Base-by-base conservation (phyloP, 805 yeast genomes). In the Sugiyamaella lignohabitans region DNA sequence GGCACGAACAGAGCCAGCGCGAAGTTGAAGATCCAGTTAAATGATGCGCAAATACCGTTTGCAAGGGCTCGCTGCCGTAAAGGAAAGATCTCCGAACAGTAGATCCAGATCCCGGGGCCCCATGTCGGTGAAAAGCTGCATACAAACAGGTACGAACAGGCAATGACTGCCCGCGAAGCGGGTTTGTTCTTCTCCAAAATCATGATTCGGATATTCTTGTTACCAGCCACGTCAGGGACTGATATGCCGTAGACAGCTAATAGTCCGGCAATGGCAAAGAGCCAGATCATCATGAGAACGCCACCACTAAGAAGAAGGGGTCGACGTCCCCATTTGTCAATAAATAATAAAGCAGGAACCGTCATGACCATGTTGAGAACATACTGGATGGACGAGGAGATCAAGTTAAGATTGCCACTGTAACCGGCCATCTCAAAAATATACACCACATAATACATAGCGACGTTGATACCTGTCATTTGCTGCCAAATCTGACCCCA, bases 71-170 rank as follows among this genome's bases (percentile, higher is more conserved):
- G 70, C 45, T 71, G 68, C 43, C 63, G 64, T 38, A 76, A 66
- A 1, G 84, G 76, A 43, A 74, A 57, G 43, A 57, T 57, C 47
- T 57, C 85, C 4, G 84, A 79, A n/a, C 78, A 79, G 47, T 74
- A 75, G 51, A 79, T 53, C 61, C 62, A 58, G 49, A 55, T 54
- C 32, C 59, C 67, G 3, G 48, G 93, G 60, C 94, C 95, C 93
- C 93, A 86, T 20, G 91, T 75, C 2, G 86, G 74, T 8, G 94
- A 94, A 66, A 84, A 86, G 62, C 81, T 80, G 46, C 82, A 79
- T 55, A 86, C 81, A 61, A 82, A 86, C 51, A 75, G 52, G 62
- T 79, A 77, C 3, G 71, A 64, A 55, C 59, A 73, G 18, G 78
- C 79, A 57, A 78, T 72, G 58, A 75, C 67, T 40, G 70, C 74